Base-by-base conservation (phyloP, 2,329 filamentous ascomycete species). In the Penicillium verrucosum region DNA sequence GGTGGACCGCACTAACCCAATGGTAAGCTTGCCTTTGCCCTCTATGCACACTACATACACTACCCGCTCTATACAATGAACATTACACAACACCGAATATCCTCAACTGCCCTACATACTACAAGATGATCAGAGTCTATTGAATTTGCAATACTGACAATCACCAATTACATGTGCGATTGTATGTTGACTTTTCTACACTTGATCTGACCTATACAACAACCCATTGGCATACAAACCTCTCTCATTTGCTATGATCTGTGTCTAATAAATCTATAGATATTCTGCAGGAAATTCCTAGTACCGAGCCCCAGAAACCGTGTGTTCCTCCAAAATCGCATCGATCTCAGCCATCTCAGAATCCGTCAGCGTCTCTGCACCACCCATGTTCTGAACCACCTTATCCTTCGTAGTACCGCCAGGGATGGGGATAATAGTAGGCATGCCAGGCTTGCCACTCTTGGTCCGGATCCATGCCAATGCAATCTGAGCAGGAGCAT, bases 311-410 rank as follows among this genome's bases (percentile, higher is more conserved):
- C 72, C 71, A 27, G 68, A 61, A 30, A 80, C 66, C 44, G 75
- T 68, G 38, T 80, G 70, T 52, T 75, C 76, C 60, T 79, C 78
- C 59, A 84, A 59, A 55, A 85, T 77, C 18, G 75, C 73, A 40
- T 80, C 77, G 51, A 85, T 75, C 64, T 81, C 80, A 43, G 77
- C 77, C 70, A 83, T 61, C 50, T 77, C 74, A 16, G 67, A 65
- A 40, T 73, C 70, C 2, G 65, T 66, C 9, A 77, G 60, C 36
- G 60, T 52, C 42, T 69, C 64, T 4, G 70, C 62, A 10, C 67
- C 68, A 18, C 65, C 41, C 62, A 67, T 60, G 41, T 75, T 75
- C 62, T 75, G 70, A 32, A 64, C 66, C 29, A 74, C 67, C 63
- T 71, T 74, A 51, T 70, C 66, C 14, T 57, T 63, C n/a, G 72